A percentile compares a stretch with the other conserved stretches of the same genome.
Conservation (phyloP, 495 filamentous ascomycete genomes). For the Aspergillus ellipticus region DNA sequence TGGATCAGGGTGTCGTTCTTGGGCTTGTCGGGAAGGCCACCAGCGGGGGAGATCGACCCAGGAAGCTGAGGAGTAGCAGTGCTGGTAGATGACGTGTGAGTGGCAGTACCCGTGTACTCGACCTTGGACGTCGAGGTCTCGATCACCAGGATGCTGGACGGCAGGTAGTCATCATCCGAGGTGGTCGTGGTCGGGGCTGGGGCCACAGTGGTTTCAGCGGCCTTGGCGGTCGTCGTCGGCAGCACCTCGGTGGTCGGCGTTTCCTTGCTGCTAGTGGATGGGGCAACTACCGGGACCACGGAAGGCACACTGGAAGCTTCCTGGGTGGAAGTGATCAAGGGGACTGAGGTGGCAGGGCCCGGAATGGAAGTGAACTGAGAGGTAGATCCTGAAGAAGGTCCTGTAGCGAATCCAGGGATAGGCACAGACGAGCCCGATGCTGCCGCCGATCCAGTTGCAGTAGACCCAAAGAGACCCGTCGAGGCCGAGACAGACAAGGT, state of each 20-base stretch:
- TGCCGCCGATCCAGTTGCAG: neutral
- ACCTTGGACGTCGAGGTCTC: conserved; percentile 17
- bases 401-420: neutral
- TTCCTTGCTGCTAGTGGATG: conserved; percentile 6
- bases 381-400: neutral
- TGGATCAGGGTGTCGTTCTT: conserved; percentile 68
- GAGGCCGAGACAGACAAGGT: neutral
- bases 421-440: neutral
- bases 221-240: conserved; percentile 7
- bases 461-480: neutral
- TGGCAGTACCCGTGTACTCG: conserved; percentile 16
- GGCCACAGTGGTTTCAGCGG: conserved; percentile 4
- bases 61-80: conserved; percentile 60
- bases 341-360: neutral
- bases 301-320: neutral
- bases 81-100: conserved; percentile 30
- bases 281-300: neutral
- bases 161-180: conserved; percentile 18
- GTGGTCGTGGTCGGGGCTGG: conserved; percentile 17
- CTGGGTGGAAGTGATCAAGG: neutral
- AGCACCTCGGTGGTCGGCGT: conserved; percentile 7
- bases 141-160: conserved; percentile 23
- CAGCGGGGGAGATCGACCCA: conserved; percentile 67
- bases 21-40: conserved; percentile 49
- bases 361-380: neutral